Evolutionary conservation across 2,329 filamentous ascomycete species (phyloP).

Genomic region (Lachnellula cervina): DNA sequence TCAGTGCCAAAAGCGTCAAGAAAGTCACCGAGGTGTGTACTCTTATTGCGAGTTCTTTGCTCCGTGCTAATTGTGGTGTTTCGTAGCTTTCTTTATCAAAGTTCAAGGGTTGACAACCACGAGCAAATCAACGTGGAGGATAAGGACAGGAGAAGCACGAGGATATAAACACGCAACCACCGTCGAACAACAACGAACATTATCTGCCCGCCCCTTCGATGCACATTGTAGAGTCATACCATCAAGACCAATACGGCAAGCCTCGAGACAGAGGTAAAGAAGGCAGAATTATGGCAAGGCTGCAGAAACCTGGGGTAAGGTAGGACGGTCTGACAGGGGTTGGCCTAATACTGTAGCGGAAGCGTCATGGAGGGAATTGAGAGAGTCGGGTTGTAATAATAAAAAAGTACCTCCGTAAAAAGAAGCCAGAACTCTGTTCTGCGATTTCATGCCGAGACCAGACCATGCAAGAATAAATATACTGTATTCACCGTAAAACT

Average conservation of each 20-base stretch:
- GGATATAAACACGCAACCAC: neutral
- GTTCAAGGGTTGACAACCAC: conserved; percentile 28
- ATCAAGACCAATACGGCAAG: neutral
- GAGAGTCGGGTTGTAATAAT: no score
- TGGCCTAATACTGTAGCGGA: no score
- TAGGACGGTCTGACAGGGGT: no score
- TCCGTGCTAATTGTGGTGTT: neutral
- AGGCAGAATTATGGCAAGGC: neutral
- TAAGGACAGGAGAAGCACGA: neutral
- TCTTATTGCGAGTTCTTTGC: neutral
- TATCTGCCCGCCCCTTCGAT: neutral
- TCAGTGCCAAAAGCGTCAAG: conserved; percentile 71
- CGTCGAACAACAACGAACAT: neutral
- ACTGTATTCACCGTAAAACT: no score
- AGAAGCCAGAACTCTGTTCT: no score
- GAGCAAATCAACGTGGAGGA: neutral
- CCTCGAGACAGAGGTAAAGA: neutral
- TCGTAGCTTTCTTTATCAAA: conserved; percentile 25
- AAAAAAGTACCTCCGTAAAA: no score
- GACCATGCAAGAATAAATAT: no score
- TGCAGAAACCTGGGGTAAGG: neutral
- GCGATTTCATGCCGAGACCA: no score
- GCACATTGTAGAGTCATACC: neutral
- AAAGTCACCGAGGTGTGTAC: conserved; percentile 68
- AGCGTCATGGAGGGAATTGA: no score